Evolutionary conservation across 208 protist species (phyloP).

Genomic region (Crithidia fasciculata): DNA sequence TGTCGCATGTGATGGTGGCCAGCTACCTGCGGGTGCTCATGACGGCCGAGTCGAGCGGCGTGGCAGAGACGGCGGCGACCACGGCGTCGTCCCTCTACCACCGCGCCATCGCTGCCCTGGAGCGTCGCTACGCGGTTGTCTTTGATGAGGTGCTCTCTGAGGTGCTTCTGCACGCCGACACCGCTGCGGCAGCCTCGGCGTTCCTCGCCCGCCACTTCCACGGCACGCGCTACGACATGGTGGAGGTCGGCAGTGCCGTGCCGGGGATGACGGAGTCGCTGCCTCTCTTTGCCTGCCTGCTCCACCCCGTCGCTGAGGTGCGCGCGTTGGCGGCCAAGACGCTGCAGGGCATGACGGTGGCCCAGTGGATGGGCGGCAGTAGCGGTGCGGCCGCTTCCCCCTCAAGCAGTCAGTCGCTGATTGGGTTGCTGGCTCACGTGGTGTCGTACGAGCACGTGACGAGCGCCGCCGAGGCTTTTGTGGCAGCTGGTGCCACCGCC

Average conservation of each 20-base stretch:
- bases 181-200: conserved; percentile 34
- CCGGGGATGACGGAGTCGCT: conserved; percentile 45
- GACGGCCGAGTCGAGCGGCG: conserved; percentile 26
- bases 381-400: conserved; percentile 3
- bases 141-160: conserved; percentile 76
- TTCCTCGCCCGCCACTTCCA: conserved; percentile 79
- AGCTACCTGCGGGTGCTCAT: conserved; percentile 55
- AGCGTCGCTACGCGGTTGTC: conserved; percentile 66
- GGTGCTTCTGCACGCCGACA: conserved; percentile 46
- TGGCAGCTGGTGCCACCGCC: conserved; percentile 26
- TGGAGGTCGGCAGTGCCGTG: conserved; percentile 46
- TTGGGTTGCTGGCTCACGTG: conserved; percentile 58
- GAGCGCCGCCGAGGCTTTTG: conserved; percentile 32
- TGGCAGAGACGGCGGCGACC: conserved; percentile 1
- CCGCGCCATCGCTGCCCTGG: conserved; percentile 52
- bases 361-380: conserved; percentile 42
- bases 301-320: conserved; percentile 75
- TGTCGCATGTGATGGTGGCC: conserved; percentile 49
- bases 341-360: conserved; percentile 52
- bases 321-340: conserved; percentile 55
- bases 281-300: conserved; percentile 82
- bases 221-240: conserved; percentile 76
- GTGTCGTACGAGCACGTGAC: conserved; percentile 39
- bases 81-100: conserved; percentile 31
- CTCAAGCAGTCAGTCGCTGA: conserved; percentile 38